Evolutionary conservation across 2,329 filamentous ascomycete genomes (phyloP).

Genomic region (Aspergillus aculeatinus): DNA sequence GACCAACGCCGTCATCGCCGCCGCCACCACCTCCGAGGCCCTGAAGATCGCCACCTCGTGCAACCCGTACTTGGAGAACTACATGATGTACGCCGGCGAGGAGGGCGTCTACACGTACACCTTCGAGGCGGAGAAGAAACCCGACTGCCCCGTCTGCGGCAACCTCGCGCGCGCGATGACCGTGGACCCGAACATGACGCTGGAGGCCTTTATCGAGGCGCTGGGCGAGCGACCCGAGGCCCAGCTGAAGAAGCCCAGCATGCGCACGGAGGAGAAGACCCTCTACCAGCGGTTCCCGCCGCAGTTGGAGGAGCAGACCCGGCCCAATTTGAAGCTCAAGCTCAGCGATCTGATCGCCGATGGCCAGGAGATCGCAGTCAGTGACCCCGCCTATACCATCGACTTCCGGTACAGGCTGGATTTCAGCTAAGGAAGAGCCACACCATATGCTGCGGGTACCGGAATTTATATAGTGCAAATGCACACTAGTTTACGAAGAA

Average conservation of each 20-base stretch:
- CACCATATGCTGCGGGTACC: conserved; percentile 15
- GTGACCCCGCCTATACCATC: conserved; percentile 82
- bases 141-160: conserved; percentile 92
- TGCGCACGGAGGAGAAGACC: conserved; percentile 76
- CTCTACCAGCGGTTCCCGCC: conserved; percentile 86
- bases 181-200: conserved; percentile 68
- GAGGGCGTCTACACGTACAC: conserved; percentile 97
- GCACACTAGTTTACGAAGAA: conserved; percentile 15
- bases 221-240: conserved; percentile 81
- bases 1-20: conserved; percentile 94
- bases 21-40: conserved; percentile 93
- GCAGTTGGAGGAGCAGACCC: conserved; percentile 78
- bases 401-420: conserved; percentile 63
- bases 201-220: conserved; percentile 82
- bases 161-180: conserved; percentile 73
- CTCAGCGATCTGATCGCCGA: conserved; percentile 73
- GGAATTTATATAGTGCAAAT: conserved; percentile 8
- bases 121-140: conserved; percentile 90
- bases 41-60: conserved; percentile 86
- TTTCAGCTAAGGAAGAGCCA: conserved; percentile 34
- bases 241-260: conserved; percentile 89
- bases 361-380: conserved; percentile 87
- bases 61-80: conserved; percentile 83
- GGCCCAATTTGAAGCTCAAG: conserved; percentile 76
- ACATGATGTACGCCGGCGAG: conserved; percentile 99